Percentiles rank a stretch among this genome's conserved stretches.
phyloP scores from a whole-genome alignment of 495 filamentous ascomycete species.

The Lasiosphaeriaceae sp. region DNA sequence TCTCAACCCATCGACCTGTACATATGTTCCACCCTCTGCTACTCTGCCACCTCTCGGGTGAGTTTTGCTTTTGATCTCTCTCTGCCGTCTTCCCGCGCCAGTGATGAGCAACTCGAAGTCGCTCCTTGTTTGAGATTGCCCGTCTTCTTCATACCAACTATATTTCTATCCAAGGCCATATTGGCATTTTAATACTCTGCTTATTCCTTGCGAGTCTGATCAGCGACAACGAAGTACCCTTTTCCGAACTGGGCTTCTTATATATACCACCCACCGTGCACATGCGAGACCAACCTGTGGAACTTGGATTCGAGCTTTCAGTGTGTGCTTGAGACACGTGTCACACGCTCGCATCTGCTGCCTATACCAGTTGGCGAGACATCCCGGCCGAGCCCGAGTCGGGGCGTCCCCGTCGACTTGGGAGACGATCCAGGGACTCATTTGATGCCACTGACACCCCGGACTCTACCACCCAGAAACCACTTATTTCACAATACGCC shows the following conservation, averaged over 20 bases:
- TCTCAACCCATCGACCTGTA: slow-evolving; percentile 16
- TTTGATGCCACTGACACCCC: no score
- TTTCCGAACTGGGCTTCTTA: background rate
- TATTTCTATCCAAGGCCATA: slow-evolving; percentile 1
- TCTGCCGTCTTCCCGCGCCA: slow-evolving; percentile 1
- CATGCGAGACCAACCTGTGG: no score
- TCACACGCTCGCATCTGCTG: no score
- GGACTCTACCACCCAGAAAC: no score
- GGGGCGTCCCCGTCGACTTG: background rate
- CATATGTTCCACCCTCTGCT: slow-evolving; percentile 18
- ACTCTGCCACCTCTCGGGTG: background rate
- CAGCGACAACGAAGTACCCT: background rate
- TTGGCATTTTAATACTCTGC: background rate
- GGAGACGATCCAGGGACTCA: background rate
- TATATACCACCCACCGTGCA: background rate
- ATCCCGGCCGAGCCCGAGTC: background rate
- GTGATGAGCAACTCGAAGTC: slow-evolving; percentile 16
- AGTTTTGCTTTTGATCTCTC: background rate
- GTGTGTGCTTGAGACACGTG: no score
- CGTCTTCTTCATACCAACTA: slow-evolving; percentile 2
- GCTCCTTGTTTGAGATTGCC: slow-evolving; percentile 23
- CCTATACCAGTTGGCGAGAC: background rate
- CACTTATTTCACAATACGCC: no score
- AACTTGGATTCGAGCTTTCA: no score
- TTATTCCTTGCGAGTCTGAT: background rate